phyloP scores from a whole-genome alignment of 306 rosid species.

The Cicer pinnatifidum region DNA sequence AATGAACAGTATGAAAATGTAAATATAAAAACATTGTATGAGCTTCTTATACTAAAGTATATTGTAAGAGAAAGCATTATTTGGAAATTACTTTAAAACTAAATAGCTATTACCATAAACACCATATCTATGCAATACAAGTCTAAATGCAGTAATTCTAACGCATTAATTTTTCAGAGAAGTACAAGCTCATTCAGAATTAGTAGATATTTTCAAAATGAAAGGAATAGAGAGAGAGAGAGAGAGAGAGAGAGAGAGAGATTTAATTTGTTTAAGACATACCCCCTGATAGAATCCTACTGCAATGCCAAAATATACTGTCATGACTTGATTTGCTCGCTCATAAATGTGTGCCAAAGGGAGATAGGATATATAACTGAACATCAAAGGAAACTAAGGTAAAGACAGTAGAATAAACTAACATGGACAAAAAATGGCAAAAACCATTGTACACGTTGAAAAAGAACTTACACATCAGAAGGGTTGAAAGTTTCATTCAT shows the following conservation, averaged over 20 bases:
- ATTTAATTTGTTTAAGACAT: slow-evolving; percentile 47
- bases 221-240: slow-evolving; percentile 17
- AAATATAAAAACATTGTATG: slow-evolving; percentile 21
- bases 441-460: slow-evolving; percentile 1
- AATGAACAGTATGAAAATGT: slow-evolving; percentile 29
- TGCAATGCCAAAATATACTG: slow-evolving; percentile 73
- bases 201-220: slow-evolving; percentile 6
- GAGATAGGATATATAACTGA: slow-evolving; percentile 94
- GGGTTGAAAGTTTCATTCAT: slow-evolving; percentile 59
- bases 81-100: slow-evolving; percentile 12
- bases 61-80: slow-evolving; percentile 18
- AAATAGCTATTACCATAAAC: slow-evolving; percentile 24
- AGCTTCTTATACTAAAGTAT: slow-evolving; percentile 16
- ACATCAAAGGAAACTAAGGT: slow-evolving; percentile 46
- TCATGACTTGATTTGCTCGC: slow-evolving; percentile 82
- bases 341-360: slow-evolving; percentile 98
- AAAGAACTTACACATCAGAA: slow-evolving; percentile 78
- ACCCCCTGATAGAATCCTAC: slow-evolving; percentile 99
- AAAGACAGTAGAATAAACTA: slow-evolving; percentile 40
- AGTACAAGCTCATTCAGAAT: slow-evolving; percentile 22
- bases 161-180: slow-evolving; percentile 12
- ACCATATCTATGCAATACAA: slow-evolving; percentile 22
- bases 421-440: slow-evolving; percentile 31
- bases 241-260: not conserved
- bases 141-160: slow-evolving; percentile 17